Evolutionary conservation across 1,284 basidiomycete species (phyloP).

Genomic region (Austroboletus niveus): DNA sequence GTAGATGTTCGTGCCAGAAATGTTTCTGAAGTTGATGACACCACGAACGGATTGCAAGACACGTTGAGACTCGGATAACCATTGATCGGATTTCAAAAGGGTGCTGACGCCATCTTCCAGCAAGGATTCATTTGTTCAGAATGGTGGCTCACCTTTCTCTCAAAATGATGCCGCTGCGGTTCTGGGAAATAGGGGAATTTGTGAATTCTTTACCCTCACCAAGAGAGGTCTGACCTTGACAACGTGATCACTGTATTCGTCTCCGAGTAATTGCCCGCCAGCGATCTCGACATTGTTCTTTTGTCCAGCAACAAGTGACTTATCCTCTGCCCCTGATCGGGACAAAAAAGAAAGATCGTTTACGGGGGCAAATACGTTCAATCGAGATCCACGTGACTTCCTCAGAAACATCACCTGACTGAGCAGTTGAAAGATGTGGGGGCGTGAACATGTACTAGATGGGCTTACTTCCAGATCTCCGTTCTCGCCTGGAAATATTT

Average conservation of each 20-base stretch:
- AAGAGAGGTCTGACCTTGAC: slow-evolving; percentile 59
- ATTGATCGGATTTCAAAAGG: slow-evolving; percentile 88
- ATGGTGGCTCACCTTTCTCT: slow-evolving; percentile 66
- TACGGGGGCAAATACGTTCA: slow-evolving; percentile 87
- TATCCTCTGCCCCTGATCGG: slow-evolving; percentile 55
- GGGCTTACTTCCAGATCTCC: slow-evolving; percentile 90
- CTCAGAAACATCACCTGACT: slow-evolving; percentile 87
- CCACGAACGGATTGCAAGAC: slow-evolving; percentile 78
- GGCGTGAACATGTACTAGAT: neutral
- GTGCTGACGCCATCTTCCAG: slow-evolving; percentile 48
- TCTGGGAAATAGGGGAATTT: slow-evolving; percentile 40
- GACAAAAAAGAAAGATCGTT: slow-evolving; percentile 83
- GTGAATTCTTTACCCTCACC: neutral
- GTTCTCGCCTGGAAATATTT: slow-evolving; percentile 57
- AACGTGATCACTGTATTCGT: slow-evolving; percentile 93
- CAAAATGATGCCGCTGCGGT: slow-evolving; percentile 91
- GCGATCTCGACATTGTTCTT: slow-evolving; percentile 76
- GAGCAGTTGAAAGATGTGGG: neutral
- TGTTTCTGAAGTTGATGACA: slow-evolving; percentile 91
- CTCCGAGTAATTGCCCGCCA: slow-evolving; percentile 85
- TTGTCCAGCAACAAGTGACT: slow-evolving; percentile 58
- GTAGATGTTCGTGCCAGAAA: slow-evolving; percentile 83
- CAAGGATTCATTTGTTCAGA: neutral
- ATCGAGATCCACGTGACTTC: slow-evolving; percentile 70
- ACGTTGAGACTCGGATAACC: slow-evolving; percentile 71